Evolutionary conservation across 1,284 basidiomycete genomes (phyloP).

Genomic region (Boletellus deceptivus): DNA sequence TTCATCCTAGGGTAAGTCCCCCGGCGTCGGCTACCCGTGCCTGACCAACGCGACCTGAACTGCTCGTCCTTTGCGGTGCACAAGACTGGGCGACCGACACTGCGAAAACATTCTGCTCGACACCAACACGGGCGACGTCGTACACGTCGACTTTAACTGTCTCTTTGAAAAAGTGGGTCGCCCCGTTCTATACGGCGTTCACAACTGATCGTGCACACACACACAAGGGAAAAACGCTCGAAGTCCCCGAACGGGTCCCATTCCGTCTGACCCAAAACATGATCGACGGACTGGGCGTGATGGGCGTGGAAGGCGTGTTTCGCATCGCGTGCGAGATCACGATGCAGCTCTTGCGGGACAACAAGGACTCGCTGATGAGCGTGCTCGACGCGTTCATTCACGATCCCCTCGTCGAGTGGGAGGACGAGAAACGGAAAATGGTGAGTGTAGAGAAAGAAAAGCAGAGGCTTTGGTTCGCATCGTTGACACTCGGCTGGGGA

Average conservation of each 20-base stretch:
- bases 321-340: constrained; percentile 93
- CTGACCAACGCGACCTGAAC: no score
- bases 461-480: not conserved
- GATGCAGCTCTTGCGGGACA: constrained; percentile 82
- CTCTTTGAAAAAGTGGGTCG: constrained; percentile 89
- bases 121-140: constrained; percentile 82
- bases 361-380: constrained; percentile 94
- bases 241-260: constrained; percentile 91
- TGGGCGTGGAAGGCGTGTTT: constrained; percentile 93
- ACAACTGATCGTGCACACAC: not conserved
- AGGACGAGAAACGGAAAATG: constrained; percentile 68
- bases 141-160: constrained; percentile 99
- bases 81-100: constrained; percentile 90
- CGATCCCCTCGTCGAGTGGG: constrained; percentile 97
- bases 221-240: constrained; percentile 77
- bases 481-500: no score
- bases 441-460: constrained; percentile 33
- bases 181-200: not conserved
- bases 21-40: no score
- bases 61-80: no score
- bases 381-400: constrained; percentile 98
- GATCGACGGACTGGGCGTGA: constrained; percentile 91
- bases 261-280: constrained; percentile 96
- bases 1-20: constrained; percentile 83
- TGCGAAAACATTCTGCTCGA: constrained; percentile 97